Evolutionary conservation across 805 yeast genomes (phyloP).

Genomic region (Zygosaccharomyces gambellarensis): DNA sequence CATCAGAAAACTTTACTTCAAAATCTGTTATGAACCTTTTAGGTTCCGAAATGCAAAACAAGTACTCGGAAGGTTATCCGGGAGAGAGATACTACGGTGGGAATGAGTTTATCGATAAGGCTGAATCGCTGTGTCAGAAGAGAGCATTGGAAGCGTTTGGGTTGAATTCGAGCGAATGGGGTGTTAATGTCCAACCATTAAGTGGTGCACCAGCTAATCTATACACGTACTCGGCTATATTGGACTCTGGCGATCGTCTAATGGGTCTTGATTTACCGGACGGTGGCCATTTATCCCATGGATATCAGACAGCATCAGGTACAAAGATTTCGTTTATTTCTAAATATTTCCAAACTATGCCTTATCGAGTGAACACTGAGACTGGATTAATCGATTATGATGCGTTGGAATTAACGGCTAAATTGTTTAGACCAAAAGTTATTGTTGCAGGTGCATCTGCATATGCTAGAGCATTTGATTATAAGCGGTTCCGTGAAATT

Average conservation of each 20-base stretch:
- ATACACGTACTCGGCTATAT: conserved; percentile 82
- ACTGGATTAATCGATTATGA: conserved; percentile 95
- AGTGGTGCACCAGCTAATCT: conserved; percentile 97
- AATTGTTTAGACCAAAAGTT: conserved; percentile 88
- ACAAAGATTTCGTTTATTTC: conserved; percentile 89
- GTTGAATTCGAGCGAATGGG: conserved; percentile 81
- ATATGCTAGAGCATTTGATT: conserved; percentile 85
- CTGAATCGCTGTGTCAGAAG: conserved; percentile 83
- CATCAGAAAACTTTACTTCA: conserved; percentile 95
- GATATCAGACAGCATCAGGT: conserved; percentile 80
- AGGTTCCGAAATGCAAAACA: conserved; percentile 96
- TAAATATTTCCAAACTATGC: conserved; percentile 96
- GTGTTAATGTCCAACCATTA: conserved; percentile 92
- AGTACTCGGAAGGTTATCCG: conserved; percentile 97
- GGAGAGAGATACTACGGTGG: conserved; percentile 98
- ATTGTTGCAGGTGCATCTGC: conserved; percentile 98
- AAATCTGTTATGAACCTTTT: conserved; percentile 89
- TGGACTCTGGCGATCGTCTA: conserved; percentile 85
- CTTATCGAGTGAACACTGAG: conserved; percentile 78
- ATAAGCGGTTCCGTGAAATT: conserved; percentile 81
- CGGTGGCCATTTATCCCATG: conserved; percentile 97
- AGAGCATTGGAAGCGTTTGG: conserved; percentile 84
- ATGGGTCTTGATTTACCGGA: conserved; percentile 98
- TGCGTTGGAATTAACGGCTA: conserved; percentile 72
- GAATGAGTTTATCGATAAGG: conserved; percentile 87